Evolutionary conservation across 192 early-diverging fungal species (phyloP).

Genomic region (Obelidium mucronatum): DNA sequence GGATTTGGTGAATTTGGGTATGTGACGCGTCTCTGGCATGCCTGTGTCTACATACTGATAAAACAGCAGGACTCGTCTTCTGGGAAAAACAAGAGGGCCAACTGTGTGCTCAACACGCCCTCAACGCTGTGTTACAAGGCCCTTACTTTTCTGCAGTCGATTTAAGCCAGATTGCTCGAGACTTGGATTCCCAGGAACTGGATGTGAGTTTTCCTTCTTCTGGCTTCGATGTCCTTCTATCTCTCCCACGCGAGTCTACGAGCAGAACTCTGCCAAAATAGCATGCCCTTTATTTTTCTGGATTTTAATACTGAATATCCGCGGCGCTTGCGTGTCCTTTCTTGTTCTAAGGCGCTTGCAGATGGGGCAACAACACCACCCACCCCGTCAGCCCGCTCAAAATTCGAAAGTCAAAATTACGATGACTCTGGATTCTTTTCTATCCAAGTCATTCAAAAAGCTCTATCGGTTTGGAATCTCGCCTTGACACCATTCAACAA

Average conservation of each 20-base stretch:
- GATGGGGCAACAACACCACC: constrained; percentile 49
- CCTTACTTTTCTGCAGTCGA: constrained; percentile 80
- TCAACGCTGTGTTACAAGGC: constrained; percentile 78
- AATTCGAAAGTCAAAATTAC: constrained; percentile 46
- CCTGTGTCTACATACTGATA: not conserved
- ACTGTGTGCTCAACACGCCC: constrained; percentile 82
- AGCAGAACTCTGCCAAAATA: not conserved
- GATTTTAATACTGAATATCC: too few species aligned
- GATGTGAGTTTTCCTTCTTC: too few species aligned
- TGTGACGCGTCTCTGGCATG: not conserved
- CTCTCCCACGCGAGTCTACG: too few species aligned
- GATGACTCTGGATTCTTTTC: constrained; percentile 76
- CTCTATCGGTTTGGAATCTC: constrained; percentile 64
- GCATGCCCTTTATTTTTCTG: too few species aligned
- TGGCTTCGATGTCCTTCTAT: not conserved
- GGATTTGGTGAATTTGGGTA: not conserved
- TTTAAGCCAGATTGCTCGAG: constrained; percentile 70
- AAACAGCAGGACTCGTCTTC: constrained; percentile 10
- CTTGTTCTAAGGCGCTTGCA: constrained; percentile 53
- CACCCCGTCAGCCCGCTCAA: not conserved
- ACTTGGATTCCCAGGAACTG: constrained; percentile 71
- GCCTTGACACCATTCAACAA: constrained; percentile 64
- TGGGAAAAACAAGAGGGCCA: constrained; percentile 74
- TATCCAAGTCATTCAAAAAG: constrained; percentile 67
- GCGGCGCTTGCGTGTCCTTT: too few species aligned